A percentile compares a stretch with the other conserved stretches of the same genome.
Evolutionary conservation across 2,329 filamentous ascomycete species (phyloP).

Genomic region (Fusarium sambucinum): DNA sequence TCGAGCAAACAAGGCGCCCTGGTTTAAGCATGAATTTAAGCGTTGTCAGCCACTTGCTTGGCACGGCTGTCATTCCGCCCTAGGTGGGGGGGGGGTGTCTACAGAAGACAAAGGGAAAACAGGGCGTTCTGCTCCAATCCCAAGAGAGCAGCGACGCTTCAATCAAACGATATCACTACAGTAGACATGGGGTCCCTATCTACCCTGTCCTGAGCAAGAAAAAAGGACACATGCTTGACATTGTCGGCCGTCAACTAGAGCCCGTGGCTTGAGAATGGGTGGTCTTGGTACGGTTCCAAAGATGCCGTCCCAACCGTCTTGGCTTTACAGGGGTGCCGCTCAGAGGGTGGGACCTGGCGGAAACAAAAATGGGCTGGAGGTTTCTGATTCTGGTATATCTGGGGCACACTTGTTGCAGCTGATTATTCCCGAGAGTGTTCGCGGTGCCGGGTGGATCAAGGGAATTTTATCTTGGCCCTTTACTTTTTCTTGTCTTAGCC

Average conservation of each 20-base stretch:
- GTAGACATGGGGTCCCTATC: not conserved
- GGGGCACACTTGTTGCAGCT: constrained; percentile 40
- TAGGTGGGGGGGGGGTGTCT: constrained; percentile 41
- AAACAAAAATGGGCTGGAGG: constrained; percentile 31
- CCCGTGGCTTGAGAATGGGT: constrained; percentile 45
- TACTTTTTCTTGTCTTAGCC: not conserved
- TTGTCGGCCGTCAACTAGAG: constrained; percentile 39
- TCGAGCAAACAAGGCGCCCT: constrained; percentile 44
- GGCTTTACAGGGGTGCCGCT: constrained; percentile 45
- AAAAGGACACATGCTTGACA: constrained; percentile 43
- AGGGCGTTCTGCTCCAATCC: constrained; percentile 28
- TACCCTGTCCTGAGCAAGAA: constrained; percentile 9
- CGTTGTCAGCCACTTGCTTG: constrained; percentile 62
- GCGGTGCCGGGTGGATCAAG: constrained; percentile 44
- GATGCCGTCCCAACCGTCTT: constrained; percentile 58
- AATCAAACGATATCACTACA: constrained; percentile 9
- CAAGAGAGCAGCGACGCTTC: constrained; percentile 19
- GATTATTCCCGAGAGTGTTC: constrained; percentile 49
- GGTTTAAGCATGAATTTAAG: constrained; percentile 66
- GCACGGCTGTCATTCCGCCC: constrained; percentile 49
- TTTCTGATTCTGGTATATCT: constrained; percentile 41
- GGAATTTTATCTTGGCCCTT: constrained; percentile 32
- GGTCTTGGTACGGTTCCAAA: constrained; percentile 50
- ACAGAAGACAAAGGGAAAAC: not conserved
- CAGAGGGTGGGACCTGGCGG: constrained; percentile 8